Base-by-base conservation (phyloP, 768 basidiomycete species). In the Amyloporia xantha region DNA sequence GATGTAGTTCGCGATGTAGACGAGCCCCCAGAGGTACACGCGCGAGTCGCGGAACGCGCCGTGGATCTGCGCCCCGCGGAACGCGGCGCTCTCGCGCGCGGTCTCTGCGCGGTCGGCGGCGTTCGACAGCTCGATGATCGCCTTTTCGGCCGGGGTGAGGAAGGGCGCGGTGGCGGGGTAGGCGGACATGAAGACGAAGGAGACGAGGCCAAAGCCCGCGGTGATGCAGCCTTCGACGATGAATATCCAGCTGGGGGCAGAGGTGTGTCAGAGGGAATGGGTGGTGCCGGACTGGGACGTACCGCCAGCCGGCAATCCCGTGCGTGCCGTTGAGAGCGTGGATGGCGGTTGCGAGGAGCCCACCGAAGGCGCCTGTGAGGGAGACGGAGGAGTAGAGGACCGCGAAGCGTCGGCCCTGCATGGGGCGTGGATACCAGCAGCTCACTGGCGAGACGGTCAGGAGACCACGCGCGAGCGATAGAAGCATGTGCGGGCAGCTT, bases 221-320 rank as follows among this genome's bases (percentile, higher is more conserved):
- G 76, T 75, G 19, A 75, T 59, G n/a, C 70, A 62, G 11, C 76
- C 76, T 57, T 78, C 77, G 53, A 74, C 64, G 54, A 71, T 68
- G 63, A 70, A 72, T 30, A 67, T 63, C 64, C 62, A 68, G 21
- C 59, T 54, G 56, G 49, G 54, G 21, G 9, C 20, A 24, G 9
- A 12, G n/a, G n/a, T n/a, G n/a, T n/a, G n/a, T n/a, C n/a, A n/a
- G n/a, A n/a, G n/a, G n/a, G 10, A 35, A n/a, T 24, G 23, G 20
- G n/a, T 10, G 23, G 6, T 6, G 25, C 5, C 25, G 15, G 30
- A 33, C 9, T 15, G 30, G 15, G 23, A 57, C 57, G 33, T 28
- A 60, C 57, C 52, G 44, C 72, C 71, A 73, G 2, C 68, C 72
- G 2, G 66, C 62, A 44, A 68, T 63, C 1, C 68, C 68, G 37